Evolutionary conservation across 345 rosid species (phyloP).

Genomic region (Aquilaria malaccensis): DNA sequence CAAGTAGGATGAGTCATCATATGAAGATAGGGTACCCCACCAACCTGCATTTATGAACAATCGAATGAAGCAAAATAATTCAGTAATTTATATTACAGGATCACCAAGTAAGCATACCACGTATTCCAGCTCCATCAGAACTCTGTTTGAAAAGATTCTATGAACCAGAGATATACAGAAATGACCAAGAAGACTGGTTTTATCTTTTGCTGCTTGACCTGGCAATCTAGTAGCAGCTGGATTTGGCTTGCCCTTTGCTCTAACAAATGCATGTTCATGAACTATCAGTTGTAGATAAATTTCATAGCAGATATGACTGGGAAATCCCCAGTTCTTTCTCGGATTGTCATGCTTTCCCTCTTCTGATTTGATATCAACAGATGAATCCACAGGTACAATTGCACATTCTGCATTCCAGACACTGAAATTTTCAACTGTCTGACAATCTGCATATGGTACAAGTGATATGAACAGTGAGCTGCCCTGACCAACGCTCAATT

Average conservation of each 20-base stretch:
- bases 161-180: constrained; percentile 85
- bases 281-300: constrained; percentile 78
- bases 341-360: constrained; percentile 28
- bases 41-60: constrained; percentile 36
- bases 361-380: constrained; percentile 32
- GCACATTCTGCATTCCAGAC: constrained; percentile 31
- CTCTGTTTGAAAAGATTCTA: constrained; percentile 73
- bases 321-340: constrained; percentile 38
- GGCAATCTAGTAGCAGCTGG: constrained; percentile 30
- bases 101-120: constrained; percentile 43
- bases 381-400: constrained; percentile 33
- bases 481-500: constrained; percentile 66
- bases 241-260: constrained; percentile 41
- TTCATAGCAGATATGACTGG: constrained; percentile 53
- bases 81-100: constrained; percentile 8
- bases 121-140: constrained; percentile 61
- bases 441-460: constrained; percentile 37
- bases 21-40: constrained; percentile 78
- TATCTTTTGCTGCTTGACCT: constrained; percentile 44
- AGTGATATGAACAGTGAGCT: constrained; percentile 68
- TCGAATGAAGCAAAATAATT: constrained; percentile 5
- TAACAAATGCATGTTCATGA: constrained; percentile 54
- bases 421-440: constrained; percentile 24
- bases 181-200: constrained; percentile 68
- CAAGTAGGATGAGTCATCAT: constrained; percentile 88